Conservation (phyloP, 2,329 filamentous ascomycete species). For the Sporothrix pseudoabietina region DNA sequence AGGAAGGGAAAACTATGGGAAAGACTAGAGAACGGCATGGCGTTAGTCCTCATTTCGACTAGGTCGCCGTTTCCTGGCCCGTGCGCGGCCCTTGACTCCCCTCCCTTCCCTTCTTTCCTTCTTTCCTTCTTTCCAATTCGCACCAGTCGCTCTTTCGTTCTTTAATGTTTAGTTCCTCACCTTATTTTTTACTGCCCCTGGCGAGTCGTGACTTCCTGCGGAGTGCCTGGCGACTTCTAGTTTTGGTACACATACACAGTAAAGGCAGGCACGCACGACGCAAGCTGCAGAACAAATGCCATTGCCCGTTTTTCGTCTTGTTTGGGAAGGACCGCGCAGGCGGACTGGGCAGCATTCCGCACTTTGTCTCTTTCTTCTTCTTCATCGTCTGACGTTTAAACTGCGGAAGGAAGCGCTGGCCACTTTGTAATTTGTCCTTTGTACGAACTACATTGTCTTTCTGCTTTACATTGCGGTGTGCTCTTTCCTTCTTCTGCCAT, state of each 20-base stretch:
- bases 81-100: constrained; percentile 32
- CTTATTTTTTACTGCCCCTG: neutral
- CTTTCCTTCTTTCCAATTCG: constrained; percentile 12
- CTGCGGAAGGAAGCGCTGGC: constrained; percentile 11
- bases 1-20: constrained; percentile 29
- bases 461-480: neutral
- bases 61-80: constrained; percentile 32
- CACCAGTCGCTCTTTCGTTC: neutral
- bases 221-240: neutral
- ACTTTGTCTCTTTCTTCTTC: neutral
- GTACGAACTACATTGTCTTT: no score
- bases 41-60: constrained; percentile 32
- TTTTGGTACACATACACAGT: neutral
- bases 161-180: neutral
- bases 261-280: neutral
- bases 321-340: constrained; percentile 15
- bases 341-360: neutral
- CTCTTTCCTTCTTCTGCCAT: neutral
- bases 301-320: neutral
- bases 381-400: constrained; percentile 2
- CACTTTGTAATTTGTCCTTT: neutral
- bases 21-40: constrained; percentile 30
- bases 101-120: constrained; percentile 23
- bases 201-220: neutral
- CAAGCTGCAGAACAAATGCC: neutral